phyloP scores from a whole-genome alignment of 768 basidiomycete genomes.

The Clitopilus passeckerianus region DNA sequence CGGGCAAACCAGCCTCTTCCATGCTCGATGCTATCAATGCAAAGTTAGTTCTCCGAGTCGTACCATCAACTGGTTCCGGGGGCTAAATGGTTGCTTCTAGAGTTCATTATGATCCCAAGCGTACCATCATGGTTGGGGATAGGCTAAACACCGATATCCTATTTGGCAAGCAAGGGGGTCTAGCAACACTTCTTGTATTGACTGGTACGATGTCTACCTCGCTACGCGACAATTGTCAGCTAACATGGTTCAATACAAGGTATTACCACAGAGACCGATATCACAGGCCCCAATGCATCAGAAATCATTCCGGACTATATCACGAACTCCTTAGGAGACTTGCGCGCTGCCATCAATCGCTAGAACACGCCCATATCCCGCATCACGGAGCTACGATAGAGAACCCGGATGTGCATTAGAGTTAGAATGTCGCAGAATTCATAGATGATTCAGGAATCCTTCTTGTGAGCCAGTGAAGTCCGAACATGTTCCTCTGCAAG shows the following conservation, averaged over 20 bases:
- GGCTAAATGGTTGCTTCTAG: slow-evolving; percentile 29
- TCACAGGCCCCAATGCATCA: slow-evolving; percentile 68
- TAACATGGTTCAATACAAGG: slow-evolving; percentile 39
- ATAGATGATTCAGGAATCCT: background rate
- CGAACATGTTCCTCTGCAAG: slow-evolving; percentile 34
- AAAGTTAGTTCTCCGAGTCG: slow-evolving; percentile 29
- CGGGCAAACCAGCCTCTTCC: slow-evolving; percentile 86
- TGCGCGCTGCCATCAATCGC: slow-evolving; percentile 35
- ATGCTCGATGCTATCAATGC: slow-evolving; percentile 93
- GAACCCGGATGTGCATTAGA: slow-evolving; percentile 1
- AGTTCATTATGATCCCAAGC: slow-evolving; percentile 77
- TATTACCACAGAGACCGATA: slow-evolving; percentile 69
- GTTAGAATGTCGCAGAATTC: background rate
- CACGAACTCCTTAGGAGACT: slow-evolving; percentile 76
- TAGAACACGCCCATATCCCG: background rate
- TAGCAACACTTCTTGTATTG: slow-evolving; percentile 85
- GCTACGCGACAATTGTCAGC: background rate
- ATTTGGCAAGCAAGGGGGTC: slow-evolving; percentile 84
- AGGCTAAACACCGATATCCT: slow-evolving; percentile 93
- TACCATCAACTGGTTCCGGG: too few relatives aligned
- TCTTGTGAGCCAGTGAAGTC: slow-evolving; percentile 13
- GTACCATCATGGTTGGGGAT: slow-evolving; percentile 95
- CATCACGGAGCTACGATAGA: background rate
- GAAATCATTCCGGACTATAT: slow-evolving; percentile 78
- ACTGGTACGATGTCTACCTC: slow-evolving; percentile 51